Evolutionary conservation across 2,329 filamentous ascomycete genomes (phyloP), one percentile per base, ranked within the genome.

Genomic region (Colletotrichum salicis): DNA sequence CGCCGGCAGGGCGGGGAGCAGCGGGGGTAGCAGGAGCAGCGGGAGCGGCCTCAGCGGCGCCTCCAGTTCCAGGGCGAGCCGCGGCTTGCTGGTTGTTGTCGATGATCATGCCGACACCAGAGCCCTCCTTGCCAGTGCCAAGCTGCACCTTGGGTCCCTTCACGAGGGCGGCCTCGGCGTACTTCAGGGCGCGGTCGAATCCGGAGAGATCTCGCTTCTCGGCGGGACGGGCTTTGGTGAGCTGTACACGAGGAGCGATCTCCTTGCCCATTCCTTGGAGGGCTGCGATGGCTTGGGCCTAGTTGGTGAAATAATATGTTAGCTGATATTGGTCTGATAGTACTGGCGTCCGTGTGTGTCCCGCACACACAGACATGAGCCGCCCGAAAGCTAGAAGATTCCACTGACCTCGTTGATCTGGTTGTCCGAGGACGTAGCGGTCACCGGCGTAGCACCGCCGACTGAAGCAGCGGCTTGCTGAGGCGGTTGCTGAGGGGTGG

Each of bases 221-320:
- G 64, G 62, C 56, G 19, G 58, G 75, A 74, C 22, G 76, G 57
- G 61, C 75, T 76, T 33, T 72, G 56, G 68, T 74, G 67, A 60
- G 54, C 56, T 56, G 72, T 33, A 77, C 76, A 12, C 85, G 83
- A 29, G 85, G 85, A 29, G 83, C 82, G 74, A 86, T 86, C 74
- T 85, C 82, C 79, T 86, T 86, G 75, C 84, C 84, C 79, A 86
- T 82, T 35, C 84, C 85, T 74, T 86, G 84, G 41, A 86, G 81
- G 19, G 79, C 77, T 57, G 83, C 79, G 64, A 86, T 84, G 73
- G 84, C 82, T 45, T 82, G 76, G 12, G 83, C 81, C 82, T 82
- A 31, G 5, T 70, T 33, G 24, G 11, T 22, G 64, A 60, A 22
- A 27, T 37, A 22, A 52, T 13, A 31, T 64, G 64, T 71, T 67